phyloP scores from a whole-genome alignment of 495 filamentous ascomycete genomes.

The Daldinia loculata region DNA sequence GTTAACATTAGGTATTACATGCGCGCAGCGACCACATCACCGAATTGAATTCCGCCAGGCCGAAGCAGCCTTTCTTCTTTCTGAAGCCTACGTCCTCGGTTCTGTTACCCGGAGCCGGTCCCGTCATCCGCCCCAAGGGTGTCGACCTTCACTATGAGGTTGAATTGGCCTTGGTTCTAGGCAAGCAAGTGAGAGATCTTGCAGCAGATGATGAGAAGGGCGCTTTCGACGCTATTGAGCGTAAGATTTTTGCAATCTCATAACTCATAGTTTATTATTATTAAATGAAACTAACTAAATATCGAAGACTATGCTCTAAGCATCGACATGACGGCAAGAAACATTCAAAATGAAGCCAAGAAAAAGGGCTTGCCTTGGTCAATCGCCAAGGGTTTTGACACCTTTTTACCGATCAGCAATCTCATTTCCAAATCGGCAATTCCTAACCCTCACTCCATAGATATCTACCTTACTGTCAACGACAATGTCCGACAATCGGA shows the following conservation, averaged over 20 bases:
- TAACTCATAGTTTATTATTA: not conserved
- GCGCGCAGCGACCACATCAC: constrained; percentile 83
- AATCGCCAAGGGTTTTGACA: constrained; percentile 96
- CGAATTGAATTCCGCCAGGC: constrained; percentile 85
- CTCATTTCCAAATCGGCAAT: constrained; percentile 80
- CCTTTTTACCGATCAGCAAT: constrained; percentile 85
- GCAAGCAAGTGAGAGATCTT: constrained; percentile 78
- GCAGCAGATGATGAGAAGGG: constrained; percentile 68
- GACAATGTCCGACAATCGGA: constrained; percentile 78
- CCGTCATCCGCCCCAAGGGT: constrained; percentile 83
- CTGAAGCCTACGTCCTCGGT: constrained; percentile 89
- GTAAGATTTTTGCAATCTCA: constrained; percentile 45
- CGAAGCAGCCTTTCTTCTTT: constrained; percentile 98
- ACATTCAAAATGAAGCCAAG: constrained; percentile 94
- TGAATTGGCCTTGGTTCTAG: constrained; percentile 88
- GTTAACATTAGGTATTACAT: constrained; percentile 41
- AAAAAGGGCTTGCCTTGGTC: constrained; percentile 96
- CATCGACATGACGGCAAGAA: constrained; percentile 95
- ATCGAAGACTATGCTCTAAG: constrained; percentile 76
- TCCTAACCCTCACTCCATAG: constrained; percentile 85
- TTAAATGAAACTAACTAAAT: constrained; percentile 15
- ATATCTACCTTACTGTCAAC: constrained; percentile 85
- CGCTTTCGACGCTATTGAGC: constrained; percentile 69
- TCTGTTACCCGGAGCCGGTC: constrained; percentile 76
- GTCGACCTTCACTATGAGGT: constrained; percentile 93